These are phyloP conservation scores for Zygotorulaspora mrakii DNA, from an alignment of 1,139 yeast species.

Conservation along the genomic window DNA sequence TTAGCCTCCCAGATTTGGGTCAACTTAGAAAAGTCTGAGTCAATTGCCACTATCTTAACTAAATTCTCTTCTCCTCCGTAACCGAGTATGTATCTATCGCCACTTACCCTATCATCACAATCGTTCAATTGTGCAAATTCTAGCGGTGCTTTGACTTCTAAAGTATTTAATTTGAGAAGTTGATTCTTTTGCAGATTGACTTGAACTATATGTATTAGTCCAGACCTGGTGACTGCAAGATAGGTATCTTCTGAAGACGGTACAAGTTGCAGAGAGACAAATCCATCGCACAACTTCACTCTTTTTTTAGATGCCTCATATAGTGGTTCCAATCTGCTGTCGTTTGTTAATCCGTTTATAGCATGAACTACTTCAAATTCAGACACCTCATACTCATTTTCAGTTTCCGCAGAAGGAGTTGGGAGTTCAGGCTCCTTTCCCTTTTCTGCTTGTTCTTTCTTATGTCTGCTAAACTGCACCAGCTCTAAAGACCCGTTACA, in stretches of 20 bases:
- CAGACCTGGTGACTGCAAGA: slow-evolving; percentile 45
- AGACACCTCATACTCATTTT: slow-evolving; percentile 19
- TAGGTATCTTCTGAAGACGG: slow-evolving; percentile 23
- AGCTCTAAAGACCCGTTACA: slow-evolving; percentile 33
- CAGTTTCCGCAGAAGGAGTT: too few relatives aligned
- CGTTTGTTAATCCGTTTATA: slow-evolving; percentile 24
- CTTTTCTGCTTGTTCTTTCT: slow-evolving; percentile 7
- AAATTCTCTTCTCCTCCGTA: slow-evolving; percentile 75
- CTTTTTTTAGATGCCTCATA: slow-evolving; percentile 29
- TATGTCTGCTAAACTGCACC: slow-evolving; percentile 10
- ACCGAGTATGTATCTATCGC: slow-evolving; percentile 44
- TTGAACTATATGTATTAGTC: slow-evolving; percentile 46
- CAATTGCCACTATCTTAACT: slow-evolving; percentile 49
- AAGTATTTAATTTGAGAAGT: slow-evolving; percentile 19
- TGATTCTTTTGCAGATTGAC: slow-evolving; percentile 20
- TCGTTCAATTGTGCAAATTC: slow-evolving; percentile 45
- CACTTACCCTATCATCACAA: slow-evolving; percentile 44
- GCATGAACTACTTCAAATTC: slow-evolving; percentile 17
- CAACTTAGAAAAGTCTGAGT: slow-evolving; percentile 23
- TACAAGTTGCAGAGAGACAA: slow-evolving; percentile 26
- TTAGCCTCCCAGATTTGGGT: slow-evolving; percentile 51
- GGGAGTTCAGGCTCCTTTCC: too few relatives aligned
- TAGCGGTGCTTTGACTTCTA: slow-evolving; percentile 40
- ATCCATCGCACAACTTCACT: slow-evolving; percentile 29
- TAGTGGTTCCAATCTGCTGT: slow-evolving; percentile 23